Base-by-base conservation (phyloP, 1,284 basidiomycete species). In the Phlebopus sp. region DNA sequence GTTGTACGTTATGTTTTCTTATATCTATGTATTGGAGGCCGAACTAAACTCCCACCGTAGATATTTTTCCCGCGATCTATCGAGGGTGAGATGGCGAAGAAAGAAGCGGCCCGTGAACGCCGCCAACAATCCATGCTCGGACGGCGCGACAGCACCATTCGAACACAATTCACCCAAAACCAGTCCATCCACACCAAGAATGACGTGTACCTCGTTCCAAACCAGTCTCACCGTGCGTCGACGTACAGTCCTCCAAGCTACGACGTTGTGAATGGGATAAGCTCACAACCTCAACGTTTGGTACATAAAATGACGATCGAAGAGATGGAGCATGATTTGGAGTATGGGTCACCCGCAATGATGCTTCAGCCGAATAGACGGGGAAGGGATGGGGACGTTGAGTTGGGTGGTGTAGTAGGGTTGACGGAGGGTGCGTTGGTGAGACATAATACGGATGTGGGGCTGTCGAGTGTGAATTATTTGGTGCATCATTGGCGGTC, bases 31-130 rank as follows among this genome's bases (percentile, higher is more conserved):
- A 10, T 5, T 9, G 21, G 2, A 6, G 2, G 5, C 10, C 4
- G 29, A 34, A 35, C 17, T 34, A 1, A 6, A 34, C 23, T 10
- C 42, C n/a, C n/a, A n/a, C n/a, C 23, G 13, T 15, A 86, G 84
- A 85, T 89, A 25, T 89, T 89, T 73, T 89, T 89, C 67, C 86
- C 86, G 27, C 82, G 86, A 19, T 84, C 81, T 2, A 73, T 81
- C 43, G 77, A 84, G 60, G 69, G 71, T 36, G 85, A 87, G 64
- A 79, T 82, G 27, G 69, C 73, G 1, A 63, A 66, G 3, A 72
- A 69, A n/a, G 78, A 82, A 42, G 70, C 71, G 9, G 59, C 60
- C 1, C 69, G 62, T 15, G 66, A 70, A 31, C 61, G 65, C 18
- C 72, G 65, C 59, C 65, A 19, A 10, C 37, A 58, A 48, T 32